Conservation (phyloP, 352 stramenopile genomes). For the Phytophthora brassicae region DNA sequence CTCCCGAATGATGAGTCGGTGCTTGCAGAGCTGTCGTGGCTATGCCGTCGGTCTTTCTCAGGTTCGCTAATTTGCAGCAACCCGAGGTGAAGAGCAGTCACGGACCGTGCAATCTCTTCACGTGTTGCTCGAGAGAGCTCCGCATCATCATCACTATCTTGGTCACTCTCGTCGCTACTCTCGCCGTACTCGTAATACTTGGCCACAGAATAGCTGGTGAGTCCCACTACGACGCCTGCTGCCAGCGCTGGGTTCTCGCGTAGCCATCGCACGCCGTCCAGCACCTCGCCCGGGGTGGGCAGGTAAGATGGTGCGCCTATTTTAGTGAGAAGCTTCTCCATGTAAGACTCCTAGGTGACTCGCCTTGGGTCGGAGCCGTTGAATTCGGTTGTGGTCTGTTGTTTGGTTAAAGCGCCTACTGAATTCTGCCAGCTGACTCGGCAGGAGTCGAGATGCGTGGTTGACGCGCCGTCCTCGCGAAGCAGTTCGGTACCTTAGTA, state of each 20-base stretch:
- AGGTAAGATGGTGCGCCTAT: constrained; percentile 61
- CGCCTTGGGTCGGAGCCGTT: constrained; percentile 21
- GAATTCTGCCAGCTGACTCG: constrained; percentile 2
- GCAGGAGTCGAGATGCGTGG: constrained; percentile 30
- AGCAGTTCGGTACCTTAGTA: constrained; percentile 27
- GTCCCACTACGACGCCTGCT: constrained; percentile 59
- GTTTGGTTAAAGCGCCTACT: neutral
- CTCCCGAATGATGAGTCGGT: constrained; percentile 36
- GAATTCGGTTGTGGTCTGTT: constrained; percentile 26
- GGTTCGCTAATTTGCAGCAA: constrained; percentile 34
- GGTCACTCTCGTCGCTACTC: constrained; percentile 29
- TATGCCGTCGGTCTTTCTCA: constrained; percentile 25
- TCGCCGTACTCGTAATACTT: constrained; percentile 59
- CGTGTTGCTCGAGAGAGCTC: constrained; percentile 20
- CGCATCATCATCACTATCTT: constrained; percentile 21
- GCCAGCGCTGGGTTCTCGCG: constrained; percentile 68
- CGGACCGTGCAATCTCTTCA: constrained; percentile 54
- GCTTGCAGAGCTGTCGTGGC: constrained; percentile 25
- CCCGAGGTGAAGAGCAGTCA: constrained; percentile 48
- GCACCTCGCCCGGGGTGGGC: constrained; percentile 60
- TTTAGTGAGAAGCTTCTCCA: constrained; percentile 46
- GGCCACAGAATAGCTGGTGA: constrained; percentile 70
- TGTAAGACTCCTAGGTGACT: neutral
- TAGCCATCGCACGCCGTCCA: constrained; percentile 63
- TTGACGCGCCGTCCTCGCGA: constrained; percentile 39